Evolutionary conservation across 192 early-diverging fungal species (phyloP), one percentile per base, ranked within the genome.

Genomic region (Umbelopsis vinacea): DNA sequence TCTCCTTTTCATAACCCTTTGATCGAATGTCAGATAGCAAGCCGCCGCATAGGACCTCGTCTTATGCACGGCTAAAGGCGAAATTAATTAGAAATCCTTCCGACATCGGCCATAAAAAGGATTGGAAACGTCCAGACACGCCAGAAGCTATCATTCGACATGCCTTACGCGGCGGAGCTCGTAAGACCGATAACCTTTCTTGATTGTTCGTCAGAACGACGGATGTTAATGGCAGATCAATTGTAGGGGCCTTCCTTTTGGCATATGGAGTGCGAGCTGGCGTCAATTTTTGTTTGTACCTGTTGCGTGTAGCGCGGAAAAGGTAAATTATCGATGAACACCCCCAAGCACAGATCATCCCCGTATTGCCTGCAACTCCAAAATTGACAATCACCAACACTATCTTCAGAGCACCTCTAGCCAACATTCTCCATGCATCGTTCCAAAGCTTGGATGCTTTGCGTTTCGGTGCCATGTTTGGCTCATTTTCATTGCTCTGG

Each of bases 401-500:
- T 17, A 26, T 53, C 22, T 19, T 21, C 50, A 89, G 86, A 70
- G 79, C 71, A 12, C 66, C 83, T 0, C 74, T 91, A 26, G 73
- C 55, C 10, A 60, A 72, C 1, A 72, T 78, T 23, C 73, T 89
- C 21, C 75, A 85, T 57, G 74, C 76, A 11, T 75, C 88, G 4
- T 89, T 90, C 80, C 85, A 89, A 72, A 84, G 83, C 6, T 53
- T 52, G 0, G 87, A 89, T 67, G 79, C 89, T 2, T 33, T 85
- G 48, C 91, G 91, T 15, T 93, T 94, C 74, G 92, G 86, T 37
- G 79, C 81, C n/a, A 90, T 90, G 83, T 84, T 94, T 84, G 93
- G 90, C n/a, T 79, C 76, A 47, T 94, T 94, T 74, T 83, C 92
- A 12, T 86, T 92, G 47, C 35, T 90, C 11, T 94, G 90, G 90